Evolutionary conservation across 306 rosid genomes (phyloP).

Genomic region (Phaseolus lunatus): DNA sequence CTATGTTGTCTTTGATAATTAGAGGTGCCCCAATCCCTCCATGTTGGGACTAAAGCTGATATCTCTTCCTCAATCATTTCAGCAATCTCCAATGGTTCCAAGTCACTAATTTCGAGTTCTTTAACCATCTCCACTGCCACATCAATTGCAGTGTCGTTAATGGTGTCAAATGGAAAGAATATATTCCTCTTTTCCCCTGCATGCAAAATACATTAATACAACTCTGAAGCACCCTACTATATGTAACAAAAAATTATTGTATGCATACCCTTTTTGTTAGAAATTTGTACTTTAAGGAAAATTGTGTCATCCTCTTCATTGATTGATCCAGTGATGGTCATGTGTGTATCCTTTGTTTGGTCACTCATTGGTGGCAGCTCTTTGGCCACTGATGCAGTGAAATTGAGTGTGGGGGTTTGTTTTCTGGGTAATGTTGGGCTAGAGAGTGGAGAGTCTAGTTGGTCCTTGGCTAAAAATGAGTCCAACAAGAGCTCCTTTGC

Average conservation of each 20-base stretch:
- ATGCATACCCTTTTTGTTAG: slow-evolving; percentile 59
- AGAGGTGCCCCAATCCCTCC: slow-evolving; percentile 57
- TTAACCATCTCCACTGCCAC: slow-evolving; percentile 93
- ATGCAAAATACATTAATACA: slow-evolving; percentile 3
- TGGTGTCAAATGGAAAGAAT: slow-evolving; percentile 74
- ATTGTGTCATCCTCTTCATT: slow-evolving; percentile 72
- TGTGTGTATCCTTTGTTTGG: slow-evolving; percentile 55
- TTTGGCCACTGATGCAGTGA: slow-evolving; percentile 21
- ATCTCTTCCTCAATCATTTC: slow-evolving; percentile 84
- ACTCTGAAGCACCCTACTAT: background rate
- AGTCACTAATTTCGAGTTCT: slow-evolving; percentile 79
- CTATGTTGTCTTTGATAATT: slow-evolving; percentile 59
- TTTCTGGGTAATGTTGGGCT: slow-evolving; percentile 37
- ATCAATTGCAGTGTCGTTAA: slow-evolving; percentile 80
- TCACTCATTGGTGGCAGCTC: slow-evolving; percentile 35
- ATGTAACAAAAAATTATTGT: background rate
- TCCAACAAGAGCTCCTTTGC: slow-evolving; percentile 84
- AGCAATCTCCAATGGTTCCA: slow-evolving; percentile 83
- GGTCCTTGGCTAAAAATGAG: slow-evolving; percentile 68
- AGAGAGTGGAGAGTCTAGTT: slow-evolving; percentile 45
- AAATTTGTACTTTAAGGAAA: slow-evolving; percentile 73
- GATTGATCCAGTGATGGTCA: slow-evolving; percentile 80
- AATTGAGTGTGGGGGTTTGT: slow-evolving; percentile 6
- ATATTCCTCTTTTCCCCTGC: slow-evolving; percentile 72
- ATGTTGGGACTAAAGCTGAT: slow-evolving; percentile 64